A percentile compares a stretch with the other conserved stretches of the same genome.
Conservation (phyloP, 352 stramenopile species). For the Phytophthora cryptogea region DNA sequence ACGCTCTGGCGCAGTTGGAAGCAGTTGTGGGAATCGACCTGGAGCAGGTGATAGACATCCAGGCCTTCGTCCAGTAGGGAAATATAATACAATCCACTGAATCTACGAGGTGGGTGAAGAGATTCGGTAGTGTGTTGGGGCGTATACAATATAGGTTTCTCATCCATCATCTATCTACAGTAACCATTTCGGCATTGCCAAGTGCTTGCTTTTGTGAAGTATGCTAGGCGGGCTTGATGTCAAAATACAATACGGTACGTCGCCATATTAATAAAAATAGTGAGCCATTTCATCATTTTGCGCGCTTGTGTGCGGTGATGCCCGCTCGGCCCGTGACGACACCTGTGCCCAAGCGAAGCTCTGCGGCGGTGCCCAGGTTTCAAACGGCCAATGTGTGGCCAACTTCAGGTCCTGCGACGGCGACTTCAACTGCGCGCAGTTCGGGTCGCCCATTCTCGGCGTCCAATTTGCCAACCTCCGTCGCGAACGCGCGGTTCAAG, state of each 20-base stretch:
- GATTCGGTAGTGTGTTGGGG: too few relatives aligned
- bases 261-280: constrained; percentile 1
- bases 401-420: constrained; percentile 7
- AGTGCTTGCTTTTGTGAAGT: too few relatives aligned
- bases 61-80: background rate
- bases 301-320: background rate
- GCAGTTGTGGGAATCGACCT: constrained; percentile 44
- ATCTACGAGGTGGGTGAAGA: background rate
- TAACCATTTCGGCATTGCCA: too few relatives aligned
- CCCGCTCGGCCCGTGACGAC: constrained; percentile 21
- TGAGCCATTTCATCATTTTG: background rate
- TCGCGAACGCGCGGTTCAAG: constrained; percentile 56
- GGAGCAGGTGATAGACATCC: constrained; percentile 53
- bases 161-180: too few relatives aligned
- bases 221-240: too few relatives aligned
- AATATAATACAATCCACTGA: background rate
- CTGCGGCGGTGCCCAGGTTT: background rate
- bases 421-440: constrained; percentile 19
- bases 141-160: too few relatives aligned
- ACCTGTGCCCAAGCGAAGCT: constrained; percentile 6
- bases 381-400: constrained; percentile 4
- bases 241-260: too few relatives aligned
- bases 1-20: constrained; percentile 48
- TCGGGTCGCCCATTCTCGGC: constrained; percentile 46
- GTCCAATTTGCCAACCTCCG: constrained; percentile 47